Conservation (phyloP, 1,139 yeast genomes). For the Pichia sp. region DNA sequence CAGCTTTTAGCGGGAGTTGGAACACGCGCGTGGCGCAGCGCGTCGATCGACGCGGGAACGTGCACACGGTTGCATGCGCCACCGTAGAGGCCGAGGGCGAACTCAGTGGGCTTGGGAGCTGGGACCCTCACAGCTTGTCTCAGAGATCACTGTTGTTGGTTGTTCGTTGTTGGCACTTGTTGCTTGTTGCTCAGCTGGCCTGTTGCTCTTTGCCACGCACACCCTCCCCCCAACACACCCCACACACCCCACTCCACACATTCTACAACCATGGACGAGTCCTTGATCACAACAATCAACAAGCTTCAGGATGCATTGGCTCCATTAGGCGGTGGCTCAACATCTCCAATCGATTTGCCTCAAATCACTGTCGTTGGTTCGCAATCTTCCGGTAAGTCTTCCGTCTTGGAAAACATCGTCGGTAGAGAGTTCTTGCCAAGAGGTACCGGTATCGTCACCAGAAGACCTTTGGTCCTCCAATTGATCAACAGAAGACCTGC, state of each 20-base stretch:
- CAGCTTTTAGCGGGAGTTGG: too few species aligned
- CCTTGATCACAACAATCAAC: constrained; percentile 86
- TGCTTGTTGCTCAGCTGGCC: too few species aligned
- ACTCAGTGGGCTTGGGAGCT: too few species aligned
- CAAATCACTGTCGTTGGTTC: constrained; percentile 97
- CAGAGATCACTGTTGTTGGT: too few species aligned
- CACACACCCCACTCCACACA: neutral
- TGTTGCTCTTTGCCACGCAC: too few species aligned
- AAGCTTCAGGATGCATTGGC: constrained; percentile 93
- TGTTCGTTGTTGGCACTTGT: too few species aligned
- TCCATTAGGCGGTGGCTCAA: constrained; percentile 84
- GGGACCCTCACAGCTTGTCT: too few species aligned
- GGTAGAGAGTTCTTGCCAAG: constrained; percentile 93
- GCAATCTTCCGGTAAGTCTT: constrained; percentile 90
- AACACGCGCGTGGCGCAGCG: too few species aligned
- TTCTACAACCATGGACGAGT: constrained; percentile 70
- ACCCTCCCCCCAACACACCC: too few species aligned
- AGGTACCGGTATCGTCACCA: constrained; percentile 92
- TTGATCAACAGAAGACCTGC: constrained; percentile 59
- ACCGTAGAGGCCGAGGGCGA: too few species aligned
- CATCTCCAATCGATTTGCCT: constrained; percentile 87
- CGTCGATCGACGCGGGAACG: too few species aligned
- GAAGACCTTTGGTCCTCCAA: constrained; percentile 83
- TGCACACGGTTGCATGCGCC: too few species aligned
- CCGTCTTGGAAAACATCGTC: constrained; percentile 88